phyloP scores from a whole-genome alignment of 345 rosid genomes.

The Mallotus nudiflorus region DNA sequence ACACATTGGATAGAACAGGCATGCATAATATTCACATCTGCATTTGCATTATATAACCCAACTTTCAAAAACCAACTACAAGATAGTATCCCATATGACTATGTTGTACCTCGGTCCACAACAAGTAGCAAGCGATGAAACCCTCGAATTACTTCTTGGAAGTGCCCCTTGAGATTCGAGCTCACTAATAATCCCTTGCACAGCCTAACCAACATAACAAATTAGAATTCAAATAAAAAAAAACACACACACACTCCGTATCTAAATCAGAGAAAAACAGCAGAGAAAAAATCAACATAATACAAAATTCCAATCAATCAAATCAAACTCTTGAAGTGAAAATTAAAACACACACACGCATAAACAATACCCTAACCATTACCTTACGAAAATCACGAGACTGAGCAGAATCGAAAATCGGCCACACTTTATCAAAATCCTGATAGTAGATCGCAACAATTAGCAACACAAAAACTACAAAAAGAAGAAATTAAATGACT shows the following conservation, averaged over 20 bases:
- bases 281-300: conserved; percentile 1
- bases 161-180: conserved; percentile 98
- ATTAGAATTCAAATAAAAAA: conserved; percentile 13
- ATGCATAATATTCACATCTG: not conserved
- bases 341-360: no score
- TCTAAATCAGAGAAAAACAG: conserved; percentile 4
- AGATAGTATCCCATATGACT: not conserved
- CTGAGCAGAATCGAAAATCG: conserved; percentile 98
- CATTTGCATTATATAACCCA: not conserved
- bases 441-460: conserved; percentile 56
- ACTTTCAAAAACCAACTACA: conserved; percentile 3
- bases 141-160: conserved; percentile 98
- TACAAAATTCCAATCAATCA: conserved; percentile 1
- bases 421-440: conserved; percentile 99
- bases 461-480: not conserved
- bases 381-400: conserved; percentile 99
- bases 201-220: conserved; percentile 55
- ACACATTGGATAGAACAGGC: not conserved
- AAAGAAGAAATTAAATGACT: conserved; percentile 13
- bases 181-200: conserved; percentile 97
- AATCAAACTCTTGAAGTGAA: conserved; percentile 3
- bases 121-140: conserved; percentile 97
- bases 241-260: not conserved
- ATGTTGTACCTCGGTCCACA: conserved; percentile 89
- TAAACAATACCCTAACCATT: conserved; percentile 6